Base-by-base conservation (phyloP, 2,329 filamentous ascomycete genomes). In the Talaromyces islandicus region DNA sequence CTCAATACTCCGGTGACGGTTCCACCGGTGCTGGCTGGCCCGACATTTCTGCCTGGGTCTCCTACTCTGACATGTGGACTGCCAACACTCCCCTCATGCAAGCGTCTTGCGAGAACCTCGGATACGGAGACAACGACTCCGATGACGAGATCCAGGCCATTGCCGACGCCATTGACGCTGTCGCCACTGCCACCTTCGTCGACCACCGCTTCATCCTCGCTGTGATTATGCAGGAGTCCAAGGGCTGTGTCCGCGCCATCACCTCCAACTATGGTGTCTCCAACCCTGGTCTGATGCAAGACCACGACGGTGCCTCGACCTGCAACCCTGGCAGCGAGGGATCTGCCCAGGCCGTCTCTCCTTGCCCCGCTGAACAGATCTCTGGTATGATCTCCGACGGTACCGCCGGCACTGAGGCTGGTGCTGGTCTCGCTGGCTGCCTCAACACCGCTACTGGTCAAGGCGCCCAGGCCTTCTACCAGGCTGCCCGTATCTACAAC, bases 341-440 rank as follows among this genome's bases (percentile, higher is more conserved):
- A 11, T 63, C 63, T 17, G 60, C 66, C 60, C 67, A 61, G 43
- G 27, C 38, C 29, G 21, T 52, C 48, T 7, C 48, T 25, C 69
- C 69, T 14, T 73, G 71, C 64, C 65, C 68, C 0, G 51, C 62
- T 21, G 53, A 46, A 6, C 41, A 68, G 61, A 75, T 75, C 54
- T 56, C 65, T n/a, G 67, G 71, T 53, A 77, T 78, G 75, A 73
- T 78, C 46, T 57, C 61, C 14, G 75, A 78, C 58, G 76, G 76
- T 59, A 67, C 66, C 52, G 67, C 64, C 11, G 76, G 76, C n/a
- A 75, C 73, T 7, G 29, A 60, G 14, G 58, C 57, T 21, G 73
- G 72, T 9, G 71, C 71, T 46, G 76, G 76, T 38, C 70, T 76
- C 30, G 65, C 70, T 57, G 60, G 71, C 54, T 70, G 71, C 60